Conservation (phyloP, 345 rosid genomes). For the Salix koriyanagi region DNA sequence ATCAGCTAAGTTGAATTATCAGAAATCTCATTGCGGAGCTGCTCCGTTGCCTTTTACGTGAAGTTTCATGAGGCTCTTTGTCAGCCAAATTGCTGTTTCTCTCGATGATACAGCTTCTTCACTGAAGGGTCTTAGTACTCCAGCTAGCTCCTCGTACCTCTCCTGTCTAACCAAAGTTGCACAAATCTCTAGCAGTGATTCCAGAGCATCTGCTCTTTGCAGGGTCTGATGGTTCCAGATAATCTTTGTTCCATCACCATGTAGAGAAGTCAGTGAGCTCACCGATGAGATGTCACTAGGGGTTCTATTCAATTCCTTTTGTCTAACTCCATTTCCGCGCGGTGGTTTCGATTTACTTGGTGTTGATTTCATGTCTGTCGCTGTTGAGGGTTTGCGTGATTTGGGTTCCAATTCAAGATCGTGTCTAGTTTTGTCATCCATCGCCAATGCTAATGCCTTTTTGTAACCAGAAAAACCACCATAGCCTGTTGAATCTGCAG, state of each 20-base stretch:
- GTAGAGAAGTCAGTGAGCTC: constrained; percentile 27
- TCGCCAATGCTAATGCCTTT: background rate
- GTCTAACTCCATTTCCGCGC: constrained; percentile 3
- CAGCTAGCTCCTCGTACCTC: constrained; percentile 49
- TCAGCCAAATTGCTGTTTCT: constrained; percentile 58
- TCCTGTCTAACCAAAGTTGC: constrained; percentile 44
- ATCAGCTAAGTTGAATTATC: background rate
- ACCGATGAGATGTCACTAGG: constrained; percentile 20
- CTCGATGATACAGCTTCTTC: constrained; percentile 52
- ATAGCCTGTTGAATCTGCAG: background rate
- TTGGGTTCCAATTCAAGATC: background rate
- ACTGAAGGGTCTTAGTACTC: constrained; percentile 49
- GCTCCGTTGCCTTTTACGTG: background rate
- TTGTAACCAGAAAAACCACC: background rate
- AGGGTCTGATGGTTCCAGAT: constrained; percentile 33
- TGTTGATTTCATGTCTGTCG: background rate
- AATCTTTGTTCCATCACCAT: constrained; percentile 22
- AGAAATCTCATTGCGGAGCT: background rate
- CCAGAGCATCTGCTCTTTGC: constrained; percentile 50
- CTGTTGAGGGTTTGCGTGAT: background rate
- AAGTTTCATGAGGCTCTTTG: constrained; percentile 44
- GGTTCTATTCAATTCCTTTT: constrained; percentile 9
- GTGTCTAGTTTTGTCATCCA: background rate
- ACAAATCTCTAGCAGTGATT: constrained; percentile 50
- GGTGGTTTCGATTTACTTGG: background rate